Conservation (phyloP, 768 basidiomycete species). For the Lactifluus rugatus region DNA sequence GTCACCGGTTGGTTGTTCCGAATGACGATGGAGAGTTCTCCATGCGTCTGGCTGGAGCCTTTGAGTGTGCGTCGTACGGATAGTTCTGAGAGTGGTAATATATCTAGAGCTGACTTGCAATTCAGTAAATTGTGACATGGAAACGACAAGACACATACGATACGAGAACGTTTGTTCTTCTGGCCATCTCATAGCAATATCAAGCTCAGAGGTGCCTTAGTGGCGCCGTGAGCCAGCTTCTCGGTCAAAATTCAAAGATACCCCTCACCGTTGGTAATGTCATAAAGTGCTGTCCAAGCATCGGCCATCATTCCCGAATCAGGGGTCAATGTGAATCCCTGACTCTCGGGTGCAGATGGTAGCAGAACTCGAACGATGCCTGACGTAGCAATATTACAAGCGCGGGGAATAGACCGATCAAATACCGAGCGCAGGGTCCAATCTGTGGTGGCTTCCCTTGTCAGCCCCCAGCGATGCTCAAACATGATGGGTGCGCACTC, state of each 20-base stretch:
- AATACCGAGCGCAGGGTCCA: slow-evolving; percentile 68
- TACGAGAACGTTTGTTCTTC: slow-evolving; percentile 43
- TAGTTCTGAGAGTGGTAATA: slow-evolving; percentile 39
- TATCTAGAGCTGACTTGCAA: slow-evolving; percentile 28
- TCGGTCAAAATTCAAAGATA: background rate
- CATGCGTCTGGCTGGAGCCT: slow-evolving; percentile 68
- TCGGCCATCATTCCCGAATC: slow-evolving; percentile 34
- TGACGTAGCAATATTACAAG: slow-evolving; percentile 61
- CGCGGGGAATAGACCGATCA: slow-evolving; percentile 47
- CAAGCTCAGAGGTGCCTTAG: slow-evolving; percentile 31
- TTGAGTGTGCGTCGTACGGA: slow-evolving; percentile 61
- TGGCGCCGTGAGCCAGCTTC: slow-evolving; percentile 14
- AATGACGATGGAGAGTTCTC: slow-evolving; percentile 58
- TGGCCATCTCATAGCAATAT: slow-evolving; percentile 50
- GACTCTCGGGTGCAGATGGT: slow-evolving; percentile 21
- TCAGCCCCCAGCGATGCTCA: slow-evolving; percentile 11
- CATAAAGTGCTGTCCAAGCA: slow-evolving; percentile 35
- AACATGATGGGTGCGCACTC: slow-evolving; percentile 3
- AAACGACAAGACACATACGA: slow-evolving; percentile 30
- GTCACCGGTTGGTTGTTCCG: slow-evolving; percentile 43
- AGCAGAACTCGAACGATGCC: slow-evolving; percentile 45
- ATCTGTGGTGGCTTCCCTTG: slow-evolving; percentile 39
- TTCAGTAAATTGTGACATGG: background rate
- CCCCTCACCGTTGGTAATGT: slow-evolving; percentile 38
- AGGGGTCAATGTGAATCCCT: slow-evolving; percentile 40